Evolutionary conservation across 2,329 filamentous ascomycete species (phyloP).

Genomic region (Stachybotrys echinatus): DNA sequence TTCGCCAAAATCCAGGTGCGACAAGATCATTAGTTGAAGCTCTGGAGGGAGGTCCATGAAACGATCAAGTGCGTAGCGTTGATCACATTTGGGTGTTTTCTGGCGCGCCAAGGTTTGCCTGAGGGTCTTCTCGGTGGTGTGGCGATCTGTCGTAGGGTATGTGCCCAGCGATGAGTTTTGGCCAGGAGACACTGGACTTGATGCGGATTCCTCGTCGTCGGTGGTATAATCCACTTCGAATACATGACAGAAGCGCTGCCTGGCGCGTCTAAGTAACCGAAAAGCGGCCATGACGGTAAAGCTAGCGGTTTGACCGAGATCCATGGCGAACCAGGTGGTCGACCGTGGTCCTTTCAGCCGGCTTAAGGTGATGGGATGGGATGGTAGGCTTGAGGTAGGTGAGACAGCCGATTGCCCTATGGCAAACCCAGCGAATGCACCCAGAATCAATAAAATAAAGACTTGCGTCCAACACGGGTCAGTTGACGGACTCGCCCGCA

Average conservation of each 20-base stretch:
- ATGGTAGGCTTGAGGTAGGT: too few species aligned
- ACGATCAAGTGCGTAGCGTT: not conserved
- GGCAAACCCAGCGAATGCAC: too few species aligned
- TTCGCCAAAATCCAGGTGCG: constrained; percentile 34
- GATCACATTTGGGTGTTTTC: not conserved
- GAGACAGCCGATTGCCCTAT: too few species aligned
- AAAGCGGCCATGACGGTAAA: not conserved
- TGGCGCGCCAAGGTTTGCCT: not conserved
- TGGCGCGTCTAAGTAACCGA: not conserved
- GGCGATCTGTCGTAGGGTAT: not conserved
- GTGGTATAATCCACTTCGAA: not conserved
- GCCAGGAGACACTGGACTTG: not conserved
- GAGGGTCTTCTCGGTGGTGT: not conserved
- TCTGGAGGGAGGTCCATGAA: constrained; percentile 34
- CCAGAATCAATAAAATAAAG: too few species aligned
- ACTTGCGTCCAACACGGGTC: not conserved
- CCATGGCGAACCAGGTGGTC: too few species aligned
- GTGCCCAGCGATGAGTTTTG: not conserved
- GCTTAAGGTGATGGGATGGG: too few species aligned
- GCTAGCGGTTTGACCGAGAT: not conserved
- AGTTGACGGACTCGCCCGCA: not conserved
- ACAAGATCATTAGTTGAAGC: constrained; percentile 34
- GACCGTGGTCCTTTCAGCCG: too few species aligned
- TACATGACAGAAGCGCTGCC: not conserved
- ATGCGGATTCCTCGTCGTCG: not conserved